Evolutionary conservation across 345 rosid species (phyloP).

Genomic region (Lepidium didymum): DNA sequence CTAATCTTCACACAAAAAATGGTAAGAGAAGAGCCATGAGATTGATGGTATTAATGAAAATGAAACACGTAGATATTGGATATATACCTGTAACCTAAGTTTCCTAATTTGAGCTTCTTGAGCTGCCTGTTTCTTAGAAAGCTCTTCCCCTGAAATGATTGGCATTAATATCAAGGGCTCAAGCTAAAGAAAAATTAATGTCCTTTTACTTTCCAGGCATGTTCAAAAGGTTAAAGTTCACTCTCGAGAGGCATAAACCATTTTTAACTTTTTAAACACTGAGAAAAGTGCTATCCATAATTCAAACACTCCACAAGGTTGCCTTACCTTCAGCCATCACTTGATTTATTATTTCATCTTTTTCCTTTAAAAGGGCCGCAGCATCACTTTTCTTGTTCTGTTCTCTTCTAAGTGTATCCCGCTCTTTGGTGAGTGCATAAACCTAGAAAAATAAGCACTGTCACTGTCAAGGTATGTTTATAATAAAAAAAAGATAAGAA

Average conservation of each 20-base stretch:
- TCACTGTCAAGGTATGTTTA: slow-evolving; percentile 1
- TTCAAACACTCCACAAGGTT: slow-evolving; percentile 19
- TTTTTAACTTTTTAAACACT: background rate
- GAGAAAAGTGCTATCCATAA: background rate
- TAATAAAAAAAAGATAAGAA: background rate
- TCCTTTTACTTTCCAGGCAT: background rate
- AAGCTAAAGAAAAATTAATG: background rate
- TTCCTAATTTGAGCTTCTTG: slow-evolving; percentile 94
- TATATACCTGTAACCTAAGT: slow-evolving; percentile 88
- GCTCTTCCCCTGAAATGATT: slow-evolving; percentile 78
- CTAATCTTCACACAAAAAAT: slow-evolving; percentile 52
- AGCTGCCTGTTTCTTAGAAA: slow-evolving; percentile 96
- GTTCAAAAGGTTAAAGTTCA: background rate
- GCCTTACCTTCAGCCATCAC: slow-evolving; percentile 97
- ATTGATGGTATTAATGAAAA: slow-evolving; percentile 2
- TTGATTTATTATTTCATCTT: slow-evolving; percentile 96
- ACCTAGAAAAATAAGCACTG: slow-evolving; percentile 41
- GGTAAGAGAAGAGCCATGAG: slow-evolving; percentile 14
- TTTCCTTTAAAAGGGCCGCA: slow-evolving; percentile 95
- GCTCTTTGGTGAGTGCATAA: slow-evolving; percentile 94
- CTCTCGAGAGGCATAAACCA: background rate
- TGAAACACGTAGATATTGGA: background rate
- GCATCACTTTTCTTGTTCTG: slow-evolving; percentile 94
- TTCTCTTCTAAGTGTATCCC: slow-evolving; percentile 96
- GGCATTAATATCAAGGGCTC: slow-evolving; percentile 10